Evolutionary conservation across 768 basidiomycete genomes (phyloP).

Genomic region (Tricholoma furcatifolium): DNA sequence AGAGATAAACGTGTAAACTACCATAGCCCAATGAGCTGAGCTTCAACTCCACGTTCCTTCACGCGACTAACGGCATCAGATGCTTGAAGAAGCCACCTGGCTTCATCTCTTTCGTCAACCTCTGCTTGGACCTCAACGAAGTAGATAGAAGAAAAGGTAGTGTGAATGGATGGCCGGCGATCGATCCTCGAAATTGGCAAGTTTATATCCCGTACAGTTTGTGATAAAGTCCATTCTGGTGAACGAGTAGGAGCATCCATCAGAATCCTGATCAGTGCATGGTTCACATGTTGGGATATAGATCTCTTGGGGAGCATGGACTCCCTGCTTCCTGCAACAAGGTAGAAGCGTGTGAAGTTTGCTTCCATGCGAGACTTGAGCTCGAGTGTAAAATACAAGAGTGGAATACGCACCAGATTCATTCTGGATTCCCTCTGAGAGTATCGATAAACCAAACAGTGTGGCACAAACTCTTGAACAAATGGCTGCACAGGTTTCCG

Average conservation of each 20-base stretch:
- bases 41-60: slow-evolving; percentile 31
- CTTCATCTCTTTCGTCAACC: background rate
- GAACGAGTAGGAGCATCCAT: slow-evolving; percentile 12
- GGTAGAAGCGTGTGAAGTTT: slow-evolving; percentile 71
- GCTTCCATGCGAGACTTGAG: slow-evolving; percentile 31
- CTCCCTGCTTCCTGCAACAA: slow-evolving; percentile 42
- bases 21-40: slow-evolving; percentile 50
- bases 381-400: background rate
- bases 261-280: slow-evolving; percentile 31
- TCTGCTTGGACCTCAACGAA: slow-evolving; percentile 56
- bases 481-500: slow-evolving; percentile 63
- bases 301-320: slow-evolving; percentile 8
- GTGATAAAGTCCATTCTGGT: slow-evolving; percentile 20
- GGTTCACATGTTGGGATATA: slow-evolving; percentile 13
- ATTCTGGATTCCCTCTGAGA: slow-evolving; percentile 66
- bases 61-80: slow-evolving; percentile 34
- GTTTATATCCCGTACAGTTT: slow-evolving; percentile 34
- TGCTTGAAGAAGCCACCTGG: slow-evolving; percentile 32
- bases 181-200: slow-evolving; percentile 55
- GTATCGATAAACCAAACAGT: slow-evolving; percentile 62
- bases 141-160: slow-evolving; percentile 55
- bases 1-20: background rate
- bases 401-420: slow-evolving; percentile 36
- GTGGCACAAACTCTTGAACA: slow-evolving; percentile 65
- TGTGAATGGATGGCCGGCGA: slow-evolving; percentile 53